Percentiles rank a stretch among this genome's conserved stretches.
phyloP scores from a whole-genome alignment of 2,329 filamentous ascomycete species.

The Dothideomycetidae sp. region DNA sequence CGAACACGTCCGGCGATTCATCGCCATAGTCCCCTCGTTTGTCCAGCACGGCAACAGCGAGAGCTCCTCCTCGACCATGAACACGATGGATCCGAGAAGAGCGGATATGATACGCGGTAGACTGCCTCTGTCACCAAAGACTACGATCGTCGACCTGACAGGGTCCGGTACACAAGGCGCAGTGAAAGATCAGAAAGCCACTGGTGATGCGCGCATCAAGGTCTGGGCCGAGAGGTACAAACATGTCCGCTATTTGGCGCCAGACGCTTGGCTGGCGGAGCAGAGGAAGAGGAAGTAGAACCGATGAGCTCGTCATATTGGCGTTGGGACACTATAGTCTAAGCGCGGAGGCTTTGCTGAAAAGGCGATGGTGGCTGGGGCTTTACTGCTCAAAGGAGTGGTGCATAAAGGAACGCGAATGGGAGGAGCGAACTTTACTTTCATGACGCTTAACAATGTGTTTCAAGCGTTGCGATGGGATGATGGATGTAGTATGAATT shows the following conservation, averaged over 20 bases:
- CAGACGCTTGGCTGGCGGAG: neutral
- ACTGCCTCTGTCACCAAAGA: neutral
- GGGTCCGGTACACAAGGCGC: neutral
- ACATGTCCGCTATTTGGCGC: neutral
- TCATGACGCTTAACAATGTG: too few relatives aligned
- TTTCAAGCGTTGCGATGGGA: too few relatives aligned
- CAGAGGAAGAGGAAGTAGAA: neutral
- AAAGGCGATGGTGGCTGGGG: too few relatives aligned
- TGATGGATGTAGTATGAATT: too few relatives aligned
- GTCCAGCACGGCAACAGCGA: neutral
- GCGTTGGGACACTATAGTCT: neutral
- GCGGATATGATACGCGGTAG: neutral
- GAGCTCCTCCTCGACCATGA: neutral
- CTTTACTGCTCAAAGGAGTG: too few relatives aligned
- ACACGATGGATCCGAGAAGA: too few relatives aligned
- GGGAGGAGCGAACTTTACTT: too few relatives aligned
- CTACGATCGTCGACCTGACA: neutral
- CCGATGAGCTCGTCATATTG: neutral
- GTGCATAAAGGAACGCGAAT: too few relatives aligned
- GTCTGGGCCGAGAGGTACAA: neutral
- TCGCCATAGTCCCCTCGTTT: neutral
- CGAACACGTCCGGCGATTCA: constrained; percentile 1
- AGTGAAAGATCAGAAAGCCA: neutral
- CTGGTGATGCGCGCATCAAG: neutral
- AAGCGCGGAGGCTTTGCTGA: too few relatives aligned